phyloP scores from a whole-genome alignment of 768 basidiomycete genomes.

The Collybiopsis luxurians region DNA sequence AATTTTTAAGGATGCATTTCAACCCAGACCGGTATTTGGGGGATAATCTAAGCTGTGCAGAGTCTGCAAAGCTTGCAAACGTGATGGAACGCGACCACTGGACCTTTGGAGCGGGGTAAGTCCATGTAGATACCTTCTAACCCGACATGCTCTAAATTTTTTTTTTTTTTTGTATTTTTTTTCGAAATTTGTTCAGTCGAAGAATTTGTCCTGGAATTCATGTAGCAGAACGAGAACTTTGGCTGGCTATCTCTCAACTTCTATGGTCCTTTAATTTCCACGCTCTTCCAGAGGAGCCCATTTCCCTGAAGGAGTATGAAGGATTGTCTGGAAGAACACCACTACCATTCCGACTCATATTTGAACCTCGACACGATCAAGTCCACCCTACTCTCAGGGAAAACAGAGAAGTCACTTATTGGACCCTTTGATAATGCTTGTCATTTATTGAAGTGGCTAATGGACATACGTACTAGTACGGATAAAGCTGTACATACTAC shows the following conservation, averaged over 20 bases:
- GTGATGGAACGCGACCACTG: slow-evolving; percentile 31
- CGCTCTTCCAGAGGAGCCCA: slow-evolving; percentile 26
- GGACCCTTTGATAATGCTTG: neutral
- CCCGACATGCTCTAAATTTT: neutral
- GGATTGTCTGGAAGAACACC: slow-evolving; percentile 31
- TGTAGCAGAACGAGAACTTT: slow-evolving; percentile 32
- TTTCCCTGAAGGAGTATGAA: slow-evolving; percentile 30
- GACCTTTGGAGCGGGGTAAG: slow-evolving; percentile 34
- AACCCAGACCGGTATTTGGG: slow-evolving; percentile 33
- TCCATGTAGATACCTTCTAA: neutral
- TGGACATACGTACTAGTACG: too few relatives aligned
- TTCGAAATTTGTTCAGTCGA: slow-evolving; percentile 19
- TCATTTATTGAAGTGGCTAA: neutral
- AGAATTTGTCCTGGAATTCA: slow-evolving; percentile 29
- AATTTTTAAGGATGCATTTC: slow-evolving; percentile 17
- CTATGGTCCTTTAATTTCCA: slow-evolving; percentile 31
- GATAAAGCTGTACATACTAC: too few relatives aligned
- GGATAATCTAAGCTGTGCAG: slow-evolving; percentile 23
- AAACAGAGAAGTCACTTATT: slow-evolving; percentile 2
- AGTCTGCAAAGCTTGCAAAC: slow-evolving; percentile 28
- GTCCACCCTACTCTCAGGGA: slow-evolving; percentile 8
- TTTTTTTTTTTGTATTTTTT: too few relatives aligned
- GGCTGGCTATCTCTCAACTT: slow-evolving; percentile 31
- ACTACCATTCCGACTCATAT: slow-evolving; percentile 23
- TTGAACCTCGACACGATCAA: slow-evolving; percentile 11